phyloP scores from a whole-genome alignment of 139 green algal species.

The Parachlorella kessleri region DNA sequence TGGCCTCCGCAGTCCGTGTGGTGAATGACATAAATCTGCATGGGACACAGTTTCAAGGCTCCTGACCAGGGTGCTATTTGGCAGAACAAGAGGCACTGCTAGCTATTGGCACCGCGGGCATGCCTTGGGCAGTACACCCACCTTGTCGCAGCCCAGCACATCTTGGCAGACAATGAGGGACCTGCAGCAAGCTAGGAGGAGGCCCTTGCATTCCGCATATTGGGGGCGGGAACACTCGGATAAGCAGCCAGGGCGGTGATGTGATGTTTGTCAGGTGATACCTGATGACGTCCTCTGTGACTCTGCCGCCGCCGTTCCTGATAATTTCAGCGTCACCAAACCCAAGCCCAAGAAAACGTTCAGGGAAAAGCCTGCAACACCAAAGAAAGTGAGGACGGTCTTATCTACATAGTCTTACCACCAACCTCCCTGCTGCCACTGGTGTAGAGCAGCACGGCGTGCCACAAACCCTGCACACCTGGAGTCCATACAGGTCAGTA shows the following conservation, averaged over 20 bases:
- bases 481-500: conserved; percentile 37
- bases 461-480: background rate
- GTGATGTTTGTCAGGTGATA: background rate
- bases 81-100: too few relatives aligned
- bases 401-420: background rate
- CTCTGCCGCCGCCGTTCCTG: conserved; percentile 29
- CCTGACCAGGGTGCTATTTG: too few relatives aligned
- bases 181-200: background rate
- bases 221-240: background rate
- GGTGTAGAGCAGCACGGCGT: background rate
- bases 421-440: background rate
- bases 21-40: conserved; percentile 18
- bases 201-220: background rate
- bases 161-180: conserved; percentile 31
- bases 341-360: conserved; percentile 25
- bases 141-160: conserved; percentile 19
- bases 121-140: too few relatives aligned
- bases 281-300: conserved; percentile 33
- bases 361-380: conserved; percentile 5
- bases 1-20: conserved; percentile 37
- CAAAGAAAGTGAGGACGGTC: background rate
- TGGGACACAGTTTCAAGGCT: too few relatives aligned
- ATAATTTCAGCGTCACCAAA: conserved; percentile 33
- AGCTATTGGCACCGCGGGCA: too few relatives aligned
- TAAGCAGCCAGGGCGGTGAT: background rate